Evolutionary conservation across 2,329 filamentous ascomycete genomes (phyloP).

Genomic region (Xylaria sp.): DNA sequence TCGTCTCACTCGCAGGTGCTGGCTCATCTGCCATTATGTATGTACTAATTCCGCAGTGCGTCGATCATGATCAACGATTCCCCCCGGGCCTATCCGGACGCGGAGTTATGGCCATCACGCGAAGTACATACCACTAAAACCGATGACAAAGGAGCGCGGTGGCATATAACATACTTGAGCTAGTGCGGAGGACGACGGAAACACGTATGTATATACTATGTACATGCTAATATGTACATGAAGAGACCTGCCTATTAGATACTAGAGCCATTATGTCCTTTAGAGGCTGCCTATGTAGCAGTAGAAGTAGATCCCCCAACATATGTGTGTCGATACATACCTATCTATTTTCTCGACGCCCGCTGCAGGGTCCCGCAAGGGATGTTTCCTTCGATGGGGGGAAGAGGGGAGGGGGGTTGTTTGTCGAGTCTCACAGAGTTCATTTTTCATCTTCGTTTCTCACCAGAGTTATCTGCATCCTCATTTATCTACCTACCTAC

Average conservation of each 20-base stretch:
- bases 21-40: constrained; percentile 13
- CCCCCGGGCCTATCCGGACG: constrained; percentile 25
- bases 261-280: too few species aligned
- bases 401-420: too few species aligned
- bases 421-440: too few species aligned
- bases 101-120: constrained; percentile 18
- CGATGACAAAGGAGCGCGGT: constrained; percentile 19
- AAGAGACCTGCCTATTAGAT: constrained; percentile 17
- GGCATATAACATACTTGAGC: constrained; percentile 23
- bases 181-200: constrained; percentile 16
- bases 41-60: constrained; percentile 19
- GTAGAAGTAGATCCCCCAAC: too few species aligned
- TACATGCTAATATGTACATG: neutral
- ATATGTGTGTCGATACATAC: too few species aligned
- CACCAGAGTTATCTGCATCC: too few species aligned
- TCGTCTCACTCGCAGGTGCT: constrained; percentile 3
- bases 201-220: neutral
- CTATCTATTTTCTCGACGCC: too few species aligned
- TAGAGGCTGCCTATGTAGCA: too few species aligned
- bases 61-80: constrained; percentile 22
- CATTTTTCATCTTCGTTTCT: too few species aligned
- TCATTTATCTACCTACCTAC: too few species aligned
- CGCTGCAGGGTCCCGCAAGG: constrained; percentile 23
- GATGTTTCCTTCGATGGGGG: too few species aligned
- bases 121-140: constrained; percentile 9